Percentiles rank a stretch among this genome's conserved stretches.
Conservation (phyloP, 495 filamentous ascomycete species). For the Penicillium crystallinum region DNA sequence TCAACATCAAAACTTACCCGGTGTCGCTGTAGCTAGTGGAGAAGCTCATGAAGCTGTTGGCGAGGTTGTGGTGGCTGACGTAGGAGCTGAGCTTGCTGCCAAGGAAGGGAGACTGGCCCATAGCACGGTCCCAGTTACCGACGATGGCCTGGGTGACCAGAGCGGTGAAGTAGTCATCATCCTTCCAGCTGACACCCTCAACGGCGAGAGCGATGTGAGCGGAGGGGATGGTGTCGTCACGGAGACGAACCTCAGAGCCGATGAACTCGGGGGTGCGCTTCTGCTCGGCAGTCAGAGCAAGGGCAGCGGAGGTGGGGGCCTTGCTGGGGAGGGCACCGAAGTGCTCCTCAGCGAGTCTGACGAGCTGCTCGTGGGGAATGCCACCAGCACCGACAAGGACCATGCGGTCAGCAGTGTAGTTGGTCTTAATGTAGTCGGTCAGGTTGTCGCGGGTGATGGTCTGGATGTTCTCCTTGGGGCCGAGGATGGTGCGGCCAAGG, state of each 20-base stretch:
- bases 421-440: slow-evolving; percentile 92
- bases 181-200: slow-evolving; percentile 99
- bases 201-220: slow-evolving; percentile 98
- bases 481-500: slow-evolving; percentile 94
- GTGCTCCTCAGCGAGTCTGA: slow-evolving; percentile 94
- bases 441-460: slow-evolving; percentile 89
- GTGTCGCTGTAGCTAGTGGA: slow-evolving; percentile 99
- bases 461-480: slow-evolving; percentile 96
- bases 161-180: slow-evolving; percentile 97
- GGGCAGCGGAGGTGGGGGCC: slow-evolving; percentile 64
- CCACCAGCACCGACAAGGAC: slow-evolving; percentile 95
- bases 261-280: slow-evolving; percentile 90
- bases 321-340: slow-evolving; percentile 72
- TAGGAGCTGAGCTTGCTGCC: slow-evolving; percentile 96
- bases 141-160: slow-evolving; percentile 97
- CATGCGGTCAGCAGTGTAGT: slow-evolving; percentile 99
- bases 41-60: slow-evolving; percentile 99
- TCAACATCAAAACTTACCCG: slow-evolving; percentile 56
- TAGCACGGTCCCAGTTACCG: slow-evolving; percentile 98
- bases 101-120: slow-evolving; percentile 93
- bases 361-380: slow-evolving; percentile 86
- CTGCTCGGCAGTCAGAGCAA: slow-evolving; percentile 59
- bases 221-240: slow-evolving; percentile 92
- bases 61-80: slow-evolving; percentile 86
- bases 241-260: slow-evolving; percentile 88